A percentile compares a stretch with the other conserved stretches of the same genome.
Evolutionary conservation across 202 grass and related monocot genomes (phyloP).

Genomic region (Carex sylvatica): DNA sequence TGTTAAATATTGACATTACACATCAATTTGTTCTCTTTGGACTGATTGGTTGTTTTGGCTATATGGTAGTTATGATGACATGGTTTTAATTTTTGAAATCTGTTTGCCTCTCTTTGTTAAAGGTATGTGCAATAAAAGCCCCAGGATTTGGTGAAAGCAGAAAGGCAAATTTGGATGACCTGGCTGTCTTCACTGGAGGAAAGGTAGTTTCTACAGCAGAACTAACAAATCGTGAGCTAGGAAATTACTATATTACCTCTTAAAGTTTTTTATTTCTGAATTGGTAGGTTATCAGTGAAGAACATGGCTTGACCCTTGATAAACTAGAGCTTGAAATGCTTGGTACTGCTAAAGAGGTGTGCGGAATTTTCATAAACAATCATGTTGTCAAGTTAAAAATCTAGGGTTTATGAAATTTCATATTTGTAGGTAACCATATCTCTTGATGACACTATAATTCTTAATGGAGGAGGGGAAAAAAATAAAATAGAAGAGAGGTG

Average conservation of each 20-base stretch:
- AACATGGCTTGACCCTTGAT: constrained; percentile 62
- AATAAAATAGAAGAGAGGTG: constrained; percentile 79
- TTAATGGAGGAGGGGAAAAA: constrained; percentile 86
- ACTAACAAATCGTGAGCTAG: neutral
- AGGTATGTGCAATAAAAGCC: constrained; percentile 95
- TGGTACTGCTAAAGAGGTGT: constrained; percentile 91
- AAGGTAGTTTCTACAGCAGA: constrained; percentile 48
- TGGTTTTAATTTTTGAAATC: constrained; percentile 25
- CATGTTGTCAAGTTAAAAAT: constrained; percentile 18
- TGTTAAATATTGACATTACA: neutral
- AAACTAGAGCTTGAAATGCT: constrained; percentile 79
- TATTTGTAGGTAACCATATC: constrained; percentile 72
- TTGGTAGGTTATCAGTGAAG: constrained; percentile 79
- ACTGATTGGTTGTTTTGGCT: neutral
- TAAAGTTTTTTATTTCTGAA: constrained; percentile 19
- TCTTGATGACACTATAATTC: constrained; percentile 79
- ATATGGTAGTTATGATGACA: constrained; percentile 16
- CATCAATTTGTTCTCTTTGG: neutral
- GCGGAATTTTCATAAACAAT: constrained; percentile 25
- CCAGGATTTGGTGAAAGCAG: constrained; percentile 98
- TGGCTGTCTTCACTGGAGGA: constrained; percentile 82
- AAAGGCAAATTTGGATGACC: constrained; percentile 81
- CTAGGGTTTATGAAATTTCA: constrained; percentile 21
- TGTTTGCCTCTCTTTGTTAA: constrained; percentile 14
- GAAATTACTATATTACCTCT: constrained; percentile 15